Evolutionary conservation across 1,284 basidiomycete species (phyloP).

Genomic region (Leccinum subrobustum): DNA sequence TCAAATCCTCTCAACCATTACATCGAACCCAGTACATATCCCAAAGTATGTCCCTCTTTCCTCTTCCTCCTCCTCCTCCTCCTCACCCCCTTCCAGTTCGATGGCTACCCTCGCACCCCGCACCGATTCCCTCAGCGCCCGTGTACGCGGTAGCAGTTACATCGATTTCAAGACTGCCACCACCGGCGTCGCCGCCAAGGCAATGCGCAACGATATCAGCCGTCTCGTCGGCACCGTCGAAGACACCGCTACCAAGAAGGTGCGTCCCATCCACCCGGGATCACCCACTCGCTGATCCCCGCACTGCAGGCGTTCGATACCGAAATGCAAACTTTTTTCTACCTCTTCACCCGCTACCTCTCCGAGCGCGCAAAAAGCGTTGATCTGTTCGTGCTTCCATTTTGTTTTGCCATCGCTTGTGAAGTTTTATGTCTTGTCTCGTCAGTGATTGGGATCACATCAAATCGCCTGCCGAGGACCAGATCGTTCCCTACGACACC

Average conservation of each 20-base stretch:
- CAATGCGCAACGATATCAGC: constrained; percentile 98
- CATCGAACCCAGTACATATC: constrained; percentile 61
- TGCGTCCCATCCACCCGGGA: constrained; percentile 36
- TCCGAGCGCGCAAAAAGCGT: constrained; percentile 92
- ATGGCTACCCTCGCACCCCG: constrained; percentile 63
- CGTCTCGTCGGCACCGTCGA: constrained; percentile 84
- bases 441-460: constrained; percentile 95
- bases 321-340: constrained; percentile 99
- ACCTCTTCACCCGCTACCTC: constrained; percentile 98
- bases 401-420: constrained; percentile 4
- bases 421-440: constrained; percentile 15
- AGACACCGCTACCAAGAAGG: constrained; percentile 82
- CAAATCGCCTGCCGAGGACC: constrained; percentile 90
- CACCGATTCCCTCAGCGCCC: constrained; percentile 60
- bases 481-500: constrained; percentile 87
- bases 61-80: constrained; percentile 3
- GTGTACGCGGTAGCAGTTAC: constrained; percentile 66
- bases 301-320: constrained; percentile 82
- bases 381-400: constrained; percentile 74
- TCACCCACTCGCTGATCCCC: constrained; percentile 14
- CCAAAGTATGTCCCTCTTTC: constrained; percentile 36
- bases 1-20: constrained; percentile 62
- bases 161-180: constrained; percentile 98
- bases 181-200: constrained; percentile 95
- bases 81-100: constrained; percentile 28